A percentile compares a stretch with the other conserved stretches of the same genome.
Conservation (phyloP, 805 yeast species). For the Hanseniaspora osmophila region DNA sequence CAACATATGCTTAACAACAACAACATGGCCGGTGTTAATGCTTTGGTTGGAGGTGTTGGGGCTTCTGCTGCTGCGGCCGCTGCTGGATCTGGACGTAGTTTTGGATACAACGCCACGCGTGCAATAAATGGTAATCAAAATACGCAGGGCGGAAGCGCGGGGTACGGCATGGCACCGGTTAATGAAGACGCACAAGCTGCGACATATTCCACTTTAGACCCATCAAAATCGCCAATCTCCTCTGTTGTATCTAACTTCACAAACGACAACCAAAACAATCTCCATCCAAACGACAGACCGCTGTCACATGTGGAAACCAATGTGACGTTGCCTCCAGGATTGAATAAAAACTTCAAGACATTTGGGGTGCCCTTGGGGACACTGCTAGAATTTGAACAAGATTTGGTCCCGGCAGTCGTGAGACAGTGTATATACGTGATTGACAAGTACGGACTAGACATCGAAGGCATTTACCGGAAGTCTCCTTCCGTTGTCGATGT, state of each 20-base stretch:
- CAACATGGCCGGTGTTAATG: too few relatives aligned
- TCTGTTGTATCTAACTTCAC: constrained; percentile 2
- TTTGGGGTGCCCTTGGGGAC: constrained; percentile 79
- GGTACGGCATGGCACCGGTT: background rate
- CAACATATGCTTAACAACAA: too few relatives aligned
- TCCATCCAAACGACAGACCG: constrained; percentile 16
- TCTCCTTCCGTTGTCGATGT: constrained; percentile 68
- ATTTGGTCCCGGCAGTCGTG: constrained; percentile 83
- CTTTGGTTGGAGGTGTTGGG: too few relatives aligned
- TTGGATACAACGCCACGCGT: too few relatives aligned
- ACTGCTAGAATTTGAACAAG: constrained; percentile 68
- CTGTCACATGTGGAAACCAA: constrained; percentile 21
- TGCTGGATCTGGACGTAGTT: too few relatives aligned
- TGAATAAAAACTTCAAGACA: constrained; percentile 30
- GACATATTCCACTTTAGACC: constrained; percentile 6
- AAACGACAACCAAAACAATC: constrained; percentile 3
- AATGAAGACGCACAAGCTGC: constrained; percentile 1
- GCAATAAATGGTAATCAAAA: too few relatives aligned
- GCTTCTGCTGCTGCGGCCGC: too few relatives aligned
- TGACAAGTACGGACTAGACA: constrained; percentile 68
- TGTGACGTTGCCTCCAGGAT: constrained; percentile 25
- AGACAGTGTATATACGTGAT: constrained; percentile 77
- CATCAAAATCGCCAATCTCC: constrained; percentile 5
- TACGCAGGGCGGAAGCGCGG: background rate
- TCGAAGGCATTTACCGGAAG: constrained; percentile 83